phyloP scores from a whole-genome alignment of 495 filamentous ascomycete species.

The Podospora comata region DNA sequence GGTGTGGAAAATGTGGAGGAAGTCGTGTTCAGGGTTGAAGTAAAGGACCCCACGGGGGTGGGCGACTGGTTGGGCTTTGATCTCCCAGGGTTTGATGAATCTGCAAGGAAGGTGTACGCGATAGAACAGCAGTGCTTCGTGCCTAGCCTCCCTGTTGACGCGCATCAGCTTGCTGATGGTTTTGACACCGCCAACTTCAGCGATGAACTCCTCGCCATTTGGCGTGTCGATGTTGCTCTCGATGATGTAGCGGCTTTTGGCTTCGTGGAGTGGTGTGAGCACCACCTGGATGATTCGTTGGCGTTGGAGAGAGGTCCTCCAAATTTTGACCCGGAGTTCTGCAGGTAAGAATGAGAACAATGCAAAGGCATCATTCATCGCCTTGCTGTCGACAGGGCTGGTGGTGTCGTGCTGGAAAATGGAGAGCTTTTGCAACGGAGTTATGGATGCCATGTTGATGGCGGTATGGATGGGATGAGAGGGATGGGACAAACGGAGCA shows the following conservation, averaged over 20 bases:
- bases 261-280: not conserved
- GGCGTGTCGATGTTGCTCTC: not conserved
- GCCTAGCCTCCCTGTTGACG: not conserved
- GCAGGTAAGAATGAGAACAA: not conserved
- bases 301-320: not conserved
- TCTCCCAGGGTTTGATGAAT: not conserved
- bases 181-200: not conserved
- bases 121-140: not conserved
- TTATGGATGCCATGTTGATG: no score
- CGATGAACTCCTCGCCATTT: not conserved
- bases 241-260: not conserved
- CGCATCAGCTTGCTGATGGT: not conserved
- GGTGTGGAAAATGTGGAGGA: not conserved
- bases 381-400: not conserved
- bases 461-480: not conserved
- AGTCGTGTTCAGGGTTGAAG: not conserved
- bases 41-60: not conserved
- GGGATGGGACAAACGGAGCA: not conserved
- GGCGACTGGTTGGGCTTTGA: not conserved
- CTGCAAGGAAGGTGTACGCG: not conserved
- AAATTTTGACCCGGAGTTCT: not conserved
- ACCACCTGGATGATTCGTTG: not conserved
- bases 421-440: not conserved
- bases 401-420: not conserved
- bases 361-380: not conserved